Base-by-base conservation (phyloP, 108 stramenopile genomes). In the Stephanodiscus triporus region DNA sequence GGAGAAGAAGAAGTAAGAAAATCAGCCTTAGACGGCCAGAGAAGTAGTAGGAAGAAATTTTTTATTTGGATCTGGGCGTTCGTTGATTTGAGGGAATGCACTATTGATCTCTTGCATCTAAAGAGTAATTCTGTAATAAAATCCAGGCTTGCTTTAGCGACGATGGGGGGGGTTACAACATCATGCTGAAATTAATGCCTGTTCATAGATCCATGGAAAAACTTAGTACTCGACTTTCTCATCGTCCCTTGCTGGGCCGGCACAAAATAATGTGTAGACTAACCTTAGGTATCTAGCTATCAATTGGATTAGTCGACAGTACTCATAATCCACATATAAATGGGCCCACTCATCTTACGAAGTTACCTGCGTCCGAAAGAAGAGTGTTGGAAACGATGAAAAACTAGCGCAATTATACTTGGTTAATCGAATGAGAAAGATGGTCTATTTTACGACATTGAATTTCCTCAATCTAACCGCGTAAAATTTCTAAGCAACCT, bases 1-100 rank as follows among this genome's bases (percentile, higher is more conserved):
- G 45, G 32, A 63, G 16, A 34, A 20, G 60, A 36, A 73, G 34
- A 40, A 45, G 13, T 49, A 47, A 20, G 48, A 40, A 27, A 50
- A 2, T 34, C 11, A 62, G 36, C n/a, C 22, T 62, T 62, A 11
- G 40, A 13, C 9, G 30, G 40, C 20, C 10, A 53, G 51, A 53
- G 51, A 53, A 3, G 20, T 9, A 53, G 4, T 53, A 20, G 51
- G 20, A 8, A 24, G 9, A 24, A 20, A 20, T 53, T 4, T 20
- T 20, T 24, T 8, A 7, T 7, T 53, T 20, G 20, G 8, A 53
- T 2, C 9, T 24, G 23, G 51, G 51, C 24, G 51, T 24, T 24
- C 17, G 23, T 53, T 53, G 51, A 24, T 17, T 4, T 22, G 23
- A 24, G 51, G 19, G 51, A 53, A 8, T 22, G 51, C 7, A 24